These are phyloP conservation scores for Auriscalpium orientale DNA, from an alignment of 768 basidiomycete genomes.

Conservation along the genomic window DNA sequence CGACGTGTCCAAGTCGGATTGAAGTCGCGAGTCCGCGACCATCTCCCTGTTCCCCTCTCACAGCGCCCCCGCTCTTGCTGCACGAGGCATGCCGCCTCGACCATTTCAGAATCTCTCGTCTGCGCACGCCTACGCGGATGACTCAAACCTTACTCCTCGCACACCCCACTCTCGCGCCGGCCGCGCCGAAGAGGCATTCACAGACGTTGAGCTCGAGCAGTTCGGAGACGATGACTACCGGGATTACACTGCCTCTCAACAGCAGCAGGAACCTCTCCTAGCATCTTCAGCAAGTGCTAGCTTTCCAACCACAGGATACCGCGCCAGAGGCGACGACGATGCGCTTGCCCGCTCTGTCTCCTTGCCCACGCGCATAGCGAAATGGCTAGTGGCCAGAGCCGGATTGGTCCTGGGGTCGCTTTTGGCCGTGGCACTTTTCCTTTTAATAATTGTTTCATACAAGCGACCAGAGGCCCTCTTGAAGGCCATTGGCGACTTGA, in stretches of 20 bases:
- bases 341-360: constrained; percentile 1
- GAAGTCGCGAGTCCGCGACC: neutral
- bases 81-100: constrained; percentile 10
- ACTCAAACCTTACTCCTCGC: constrained; percentile 38
- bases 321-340: constrained; percentile 35
- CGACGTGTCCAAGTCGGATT: too few species aligned
- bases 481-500: constrained; percentile 31
- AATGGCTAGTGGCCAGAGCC: constrained; percentile 14
- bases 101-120: constrained; percentile 2
- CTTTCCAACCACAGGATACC: constrained; percentile 33
- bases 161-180: constrained; percentile 59
- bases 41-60: neutral
- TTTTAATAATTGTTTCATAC: constrained; percentile 40
- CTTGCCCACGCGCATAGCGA: neutral
- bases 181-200: constrained; percentile 46
- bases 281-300: constrained; percentile 28
- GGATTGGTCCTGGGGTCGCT: constrained; percentile 41
- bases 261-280: constrained; percentile 40
- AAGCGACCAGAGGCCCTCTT: constrained; percentile 40
- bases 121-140: constrained; percentile 1
- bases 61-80: neutral
- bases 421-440: constrained; percentile 38
- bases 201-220: constrained; percentile 40
- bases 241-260: constrained; percentile 22
- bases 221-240: constrained; percentile 32